Conservation (phyloP, 306 rosid genomes). For the Dalbergia cochinchinensis region DNA sequence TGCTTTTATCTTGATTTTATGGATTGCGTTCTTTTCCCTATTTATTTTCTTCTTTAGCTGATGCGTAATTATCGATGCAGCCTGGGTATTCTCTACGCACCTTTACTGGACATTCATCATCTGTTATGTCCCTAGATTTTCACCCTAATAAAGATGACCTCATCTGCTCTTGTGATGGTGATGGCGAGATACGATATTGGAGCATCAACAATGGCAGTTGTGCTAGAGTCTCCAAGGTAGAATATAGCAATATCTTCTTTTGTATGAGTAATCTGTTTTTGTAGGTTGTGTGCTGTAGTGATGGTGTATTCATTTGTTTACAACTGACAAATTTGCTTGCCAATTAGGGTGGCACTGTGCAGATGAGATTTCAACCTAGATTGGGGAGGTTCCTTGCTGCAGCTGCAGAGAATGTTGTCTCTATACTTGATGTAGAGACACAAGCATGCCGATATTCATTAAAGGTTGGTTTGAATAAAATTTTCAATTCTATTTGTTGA, state of each 20-base stretch:
- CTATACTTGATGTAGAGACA: conserved; percentile 92
- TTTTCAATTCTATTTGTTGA: background rate
- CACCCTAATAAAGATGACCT: conserved; percentile 95
- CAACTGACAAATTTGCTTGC: conserved; percentile 27
- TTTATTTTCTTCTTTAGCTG: conserved; percentile 29
- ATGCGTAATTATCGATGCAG: conserved; percentile 60
- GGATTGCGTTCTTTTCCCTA: background rate
- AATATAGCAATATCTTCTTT: conserved; percentile 8
- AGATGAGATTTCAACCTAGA: conserved; percentile 96
- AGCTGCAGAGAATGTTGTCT: conserved; percentile 85
- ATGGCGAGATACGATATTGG: conserved; percentile 97
- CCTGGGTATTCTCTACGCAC: conserved; percentile 86
- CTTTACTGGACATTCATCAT: conserved; percentile 78
- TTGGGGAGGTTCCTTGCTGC: conserved; percentile 90
- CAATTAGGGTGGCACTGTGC: conserved; percentile 86
- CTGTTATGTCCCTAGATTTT: conserved; percentile 94
- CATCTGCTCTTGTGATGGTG: conserved; percentile 90
- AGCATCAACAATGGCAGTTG: conserved; percentile 89
- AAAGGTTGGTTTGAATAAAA: conserved; percentile 57
- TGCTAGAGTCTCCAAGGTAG: conserved; percentile 75
- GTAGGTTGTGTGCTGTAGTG: conserved; percentile 1
- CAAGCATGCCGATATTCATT: conserved; percentile 74
- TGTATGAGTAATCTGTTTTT: background rate
- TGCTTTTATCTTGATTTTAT: conserved; percentile 19
- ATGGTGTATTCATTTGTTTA: conserved; percentile 20